These are phyloP conservation scores for Colletotrichum higginsianum DNA, from an alignment of 2,329 filamentous ascomycete genomes.

Conservation along the genomic window DNA sequence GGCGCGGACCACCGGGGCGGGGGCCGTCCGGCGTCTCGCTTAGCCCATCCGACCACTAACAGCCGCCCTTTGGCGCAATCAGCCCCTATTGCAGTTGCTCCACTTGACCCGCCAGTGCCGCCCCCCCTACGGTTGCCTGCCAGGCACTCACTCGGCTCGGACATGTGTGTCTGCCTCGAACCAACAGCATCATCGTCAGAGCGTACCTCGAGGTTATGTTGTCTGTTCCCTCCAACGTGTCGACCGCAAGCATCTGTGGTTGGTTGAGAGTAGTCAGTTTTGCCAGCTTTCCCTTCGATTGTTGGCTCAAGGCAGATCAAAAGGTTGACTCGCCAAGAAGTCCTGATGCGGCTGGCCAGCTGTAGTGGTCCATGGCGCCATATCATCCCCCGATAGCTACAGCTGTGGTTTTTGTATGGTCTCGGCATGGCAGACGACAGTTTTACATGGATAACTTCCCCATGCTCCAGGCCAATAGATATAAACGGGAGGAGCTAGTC, in stretches of 20 bases:
- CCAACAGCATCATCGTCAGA: background rate
- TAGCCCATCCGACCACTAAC: constrained; percentile 3
- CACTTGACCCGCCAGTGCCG: background rate
- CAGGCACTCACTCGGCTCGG: constrained; percentile 15
- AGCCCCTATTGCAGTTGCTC: background rate
- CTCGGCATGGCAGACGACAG: too few relatives aligned
- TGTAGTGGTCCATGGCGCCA: too few relatives aligned
- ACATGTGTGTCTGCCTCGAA: constrained; percentile 9
- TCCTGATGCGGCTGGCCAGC: too few relatives aligned
- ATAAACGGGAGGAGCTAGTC: too few relatives aligned
- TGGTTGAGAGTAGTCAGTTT: background rate
- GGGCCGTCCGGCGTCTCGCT: background rate
- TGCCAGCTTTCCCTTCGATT: background rate
- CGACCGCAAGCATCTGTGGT: too few relatives aligned
- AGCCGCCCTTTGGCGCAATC: background rate
- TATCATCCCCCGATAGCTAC: too few relatives aligned
- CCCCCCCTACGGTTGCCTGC: constrained; percentile 6
- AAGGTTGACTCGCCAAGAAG: background rate
- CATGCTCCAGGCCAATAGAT: too few relatives aligned
- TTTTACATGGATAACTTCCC: too few relatives aligned
- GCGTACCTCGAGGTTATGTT: background rate
- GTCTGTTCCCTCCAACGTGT: background rate
- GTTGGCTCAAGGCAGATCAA: background rate
- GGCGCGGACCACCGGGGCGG: background rate
- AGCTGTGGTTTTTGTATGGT: too few relatives aligned